Conservation (phyloP, 2,329 filamentous ascomycete genomes). For the Monosporascus sp. region DNA sequence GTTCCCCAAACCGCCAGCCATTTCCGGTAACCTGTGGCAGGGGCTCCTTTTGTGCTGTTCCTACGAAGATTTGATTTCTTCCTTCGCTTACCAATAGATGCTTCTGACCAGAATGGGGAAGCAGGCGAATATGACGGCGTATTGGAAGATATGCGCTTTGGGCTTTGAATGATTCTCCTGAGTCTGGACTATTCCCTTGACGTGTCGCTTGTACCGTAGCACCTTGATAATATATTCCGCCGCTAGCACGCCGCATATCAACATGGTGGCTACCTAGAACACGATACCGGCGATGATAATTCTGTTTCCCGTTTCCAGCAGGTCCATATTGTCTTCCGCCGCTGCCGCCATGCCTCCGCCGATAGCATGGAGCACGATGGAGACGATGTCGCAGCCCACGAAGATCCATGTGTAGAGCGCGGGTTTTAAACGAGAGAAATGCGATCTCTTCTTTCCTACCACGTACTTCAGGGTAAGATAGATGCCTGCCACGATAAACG, state of each 20-base stretch:
- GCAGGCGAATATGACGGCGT: background rate
- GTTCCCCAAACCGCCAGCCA: slow-evolving; percentile 2
- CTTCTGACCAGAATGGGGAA: background rate
- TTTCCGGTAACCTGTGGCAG: background rate
- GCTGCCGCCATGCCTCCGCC: background rate
- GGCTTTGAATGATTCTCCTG: background rate
- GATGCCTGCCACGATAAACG: background rate
- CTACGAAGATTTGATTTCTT: background rate
- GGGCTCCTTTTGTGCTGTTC: background rate
- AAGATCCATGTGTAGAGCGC: slow-evolving; percentile 1
- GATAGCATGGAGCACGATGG: background rate
- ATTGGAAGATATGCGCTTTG: background rate
- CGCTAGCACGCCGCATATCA: background rate
- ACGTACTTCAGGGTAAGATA: background rate
- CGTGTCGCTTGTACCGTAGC: background rate
- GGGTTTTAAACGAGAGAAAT: background rate
- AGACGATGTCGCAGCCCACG: background rate
- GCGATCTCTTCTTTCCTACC: background rate
- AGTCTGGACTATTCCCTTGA: background rate
- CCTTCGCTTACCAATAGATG: background rate
- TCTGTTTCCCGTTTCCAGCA: background rate
- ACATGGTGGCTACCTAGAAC: background rate
- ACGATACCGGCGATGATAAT: background rate
- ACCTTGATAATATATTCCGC: background rate
- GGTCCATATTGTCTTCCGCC: background rate